phyloP scores from a whole-genome alignment of 1,284 basidiomycete genomes.

The Agroathelia rolfsii region DNA sequence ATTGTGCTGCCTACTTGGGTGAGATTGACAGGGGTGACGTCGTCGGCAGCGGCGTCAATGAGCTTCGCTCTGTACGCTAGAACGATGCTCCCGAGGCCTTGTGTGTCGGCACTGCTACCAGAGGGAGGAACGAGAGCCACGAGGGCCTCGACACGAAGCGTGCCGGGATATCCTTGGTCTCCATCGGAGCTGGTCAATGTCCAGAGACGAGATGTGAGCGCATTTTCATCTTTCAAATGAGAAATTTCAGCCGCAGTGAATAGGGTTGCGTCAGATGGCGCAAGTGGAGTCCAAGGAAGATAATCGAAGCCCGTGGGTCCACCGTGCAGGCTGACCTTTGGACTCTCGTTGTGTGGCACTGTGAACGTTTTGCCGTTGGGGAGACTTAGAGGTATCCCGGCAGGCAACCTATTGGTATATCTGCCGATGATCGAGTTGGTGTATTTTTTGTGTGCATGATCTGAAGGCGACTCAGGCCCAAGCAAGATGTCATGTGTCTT shows the following conservation, averaged over 20 bases:
- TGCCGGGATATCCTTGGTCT: conserved; percentile 60
- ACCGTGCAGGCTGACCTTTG: conserved; percentile 62
- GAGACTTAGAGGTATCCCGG: conserved; percentile 38
- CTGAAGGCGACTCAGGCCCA: conserved; percentile 54
- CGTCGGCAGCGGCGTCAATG: conserved; percentile 27
- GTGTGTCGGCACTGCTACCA: conserved; percentile 17
- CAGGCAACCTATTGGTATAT: conserved; percentile 63
- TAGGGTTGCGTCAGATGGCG: conserved; percentile 34
- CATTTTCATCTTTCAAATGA: too few species aligned
- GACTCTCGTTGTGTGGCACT: conserved; percentile 33
- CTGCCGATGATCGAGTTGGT: conserved; percentile 64
- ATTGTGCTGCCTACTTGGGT: conserved; percentile 42
- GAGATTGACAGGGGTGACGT: conserved; percentile 61
- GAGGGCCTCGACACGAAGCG: conserved; percentile 48
- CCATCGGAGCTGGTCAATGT: conserved; percentile 50
- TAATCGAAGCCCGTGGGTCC: conserved; percentile 58
- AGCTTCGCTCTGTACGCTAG: conserved; percentile 61
- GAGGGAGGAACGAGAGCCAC: conserved; percentile 42
- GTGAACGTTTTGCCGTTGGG: conserved; percentile 44
- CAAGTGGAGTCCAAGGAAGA: conserved; percentile 33
- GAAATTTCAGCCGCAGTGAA: conserved; percentile 46
- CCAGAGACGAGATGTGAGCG: conserved; percentile 26
- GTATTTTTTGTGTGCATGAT: conserved; percentile 53
- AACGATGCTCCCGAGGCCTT: conserved; percentile 49
- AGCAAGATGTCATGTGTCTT: conserved; percentile 68